These are phyloP conservation scores for Euphorbia celastroides DNA, from an alignment of 441 rosid genomes.

Conservation along the genomic window DNA sequence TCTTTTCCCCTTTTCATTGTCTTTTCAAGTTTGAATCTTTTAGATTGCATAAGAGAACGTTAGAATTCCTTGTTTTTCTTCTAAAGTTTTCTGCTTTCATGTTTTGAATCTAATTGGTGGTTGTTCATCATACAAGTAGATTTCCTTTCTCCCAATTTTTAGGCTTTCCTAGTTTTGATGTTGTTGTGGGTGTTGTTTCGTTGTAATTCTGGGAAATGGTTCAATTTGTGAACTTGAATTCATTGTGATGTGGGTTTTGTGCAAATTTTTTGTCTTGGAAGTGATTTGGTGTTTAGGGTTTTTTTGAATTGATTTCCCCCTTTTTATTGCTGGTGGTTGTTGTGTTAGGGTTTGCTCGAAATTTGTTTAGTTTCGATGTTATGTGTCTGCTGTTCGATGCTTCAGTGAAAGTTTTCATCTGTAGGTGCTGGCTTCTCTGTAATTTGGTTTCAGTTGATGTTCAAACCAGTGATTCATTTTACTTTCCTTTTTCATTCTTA, in stretches of 20 bases:
- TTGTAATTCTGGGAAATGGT: conserved; percentile 11
- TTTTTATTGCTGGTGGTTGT: conserved; percentile 12
- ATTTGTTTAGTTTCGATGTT: no score
- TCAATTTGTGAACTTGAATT: background rate
- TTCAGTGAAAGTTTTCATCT: background rate
- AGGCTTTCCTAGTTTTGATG: conserved; percentile 11
- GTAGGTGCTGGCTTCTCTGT: background rate
- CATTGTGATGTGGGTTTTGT: conserved; percentile 18
- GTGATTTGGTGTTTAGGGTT: conserved; percentile 22
- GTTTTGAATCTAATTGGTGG: background rate
- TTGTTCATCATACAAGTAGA: background rate
- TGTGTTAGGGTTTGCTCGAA: conserved; percentile 19
- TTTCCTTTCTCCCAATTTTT: conserved; percentile 16
- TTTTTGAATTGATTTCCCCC: conserved; percentile 9
- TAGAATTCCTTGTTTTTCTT: background rate
- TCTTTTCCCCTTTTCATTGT: background rate
- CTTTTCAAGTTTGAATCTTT: conserved; percentile 2
- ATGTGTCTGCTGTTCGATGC: background rate
- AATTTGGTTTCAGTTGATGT: background rate
- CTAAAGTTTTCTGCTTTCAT: no score
- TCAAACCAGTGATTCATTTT: background rate
- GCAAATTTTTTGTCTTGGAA: background rate
- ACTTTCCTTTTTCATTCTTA: no score
- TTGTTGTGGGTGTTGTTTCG: conserved; percentile 5
- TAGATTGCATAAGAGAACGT: background rate